These are phyloP conservation scores for Didymella pinodella DNA, from an alignment of 2,329 filamentous ascomycete species.

Conservation along the genomic window DNA sequence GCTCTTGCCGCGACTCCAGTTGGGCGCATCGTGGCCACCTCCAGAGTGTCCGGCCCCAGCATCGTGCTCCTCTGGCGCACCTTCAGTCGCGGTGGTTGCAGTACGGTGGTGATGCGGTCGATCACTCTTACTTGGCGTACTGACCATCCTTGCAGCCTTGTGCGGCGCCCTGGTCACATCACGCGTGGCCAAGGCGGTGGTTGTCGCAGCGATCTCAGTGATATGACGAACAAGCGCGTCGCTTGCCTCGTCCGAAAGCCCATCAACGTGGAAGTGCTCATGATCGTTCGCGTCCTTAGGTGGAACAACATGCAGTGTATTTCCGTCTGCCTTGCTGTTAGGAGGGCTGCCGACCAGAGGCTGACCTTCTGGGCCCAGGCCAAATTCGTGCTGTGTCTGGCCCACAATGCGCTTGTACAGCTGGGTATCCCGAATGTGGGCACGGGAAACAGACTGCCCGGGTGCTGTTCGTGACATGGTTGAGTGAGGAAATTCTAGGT, in stretches of 20 bases:
- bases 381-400: slow-evolving; percentile 86
- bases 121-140: slow-evolving; percentile 42
- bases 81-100: slow-evolving; percentile 58
- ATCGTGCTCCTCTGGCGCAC: slow-evolving; percentile 58
- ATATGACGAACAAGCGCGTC: slow-evolving; percentile 83
- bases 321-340: slow-evolving; percentile 33
- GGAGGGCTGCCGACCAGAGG: slow-evolving; percentile 50
- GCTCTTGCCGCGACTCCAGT: slow-evolving; percentile 94
- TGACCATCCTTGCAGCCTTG: slow-evolving; percentile 57
- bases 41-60: slow-evolving; percentile 57
- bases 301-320: slow-evolving; percentile 48
- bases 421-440: slow-evolving; percentile 83
- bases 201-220: slow-evolving; percentile 91
- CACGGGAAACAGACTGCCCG: slow-evolving; percentile 38
- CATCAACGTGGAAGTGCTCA: slow-evolving; percentile 63
- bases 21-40: slow-evolving; percentile 92
- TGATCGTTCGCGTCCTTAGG: slow-evolving; percentile 47
- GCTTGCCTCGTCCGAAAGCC: slow-evolving; percentile 83
- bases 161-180: slow-evolving; percentile 69
- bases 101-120: slow-evolving; percentile 51
- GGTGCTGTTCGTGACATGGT: slow-evolving; percentile 43
- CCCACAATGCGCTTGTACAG: slow-evolving; percentile 93
- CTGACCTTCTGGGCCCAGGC: slow-evolving; percentile 66
- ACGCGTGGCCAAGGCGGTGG: slow-evolving; percentile 83
- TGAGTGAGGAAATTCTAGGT: slow-evolving; percentile 42